Evolutionary conservation across 2,329 filamentous ascomycete genomes (phyloP), one percentile per base, ranked within the genome.

Genomic region (Hymenoscyphus linearis): DNA sequence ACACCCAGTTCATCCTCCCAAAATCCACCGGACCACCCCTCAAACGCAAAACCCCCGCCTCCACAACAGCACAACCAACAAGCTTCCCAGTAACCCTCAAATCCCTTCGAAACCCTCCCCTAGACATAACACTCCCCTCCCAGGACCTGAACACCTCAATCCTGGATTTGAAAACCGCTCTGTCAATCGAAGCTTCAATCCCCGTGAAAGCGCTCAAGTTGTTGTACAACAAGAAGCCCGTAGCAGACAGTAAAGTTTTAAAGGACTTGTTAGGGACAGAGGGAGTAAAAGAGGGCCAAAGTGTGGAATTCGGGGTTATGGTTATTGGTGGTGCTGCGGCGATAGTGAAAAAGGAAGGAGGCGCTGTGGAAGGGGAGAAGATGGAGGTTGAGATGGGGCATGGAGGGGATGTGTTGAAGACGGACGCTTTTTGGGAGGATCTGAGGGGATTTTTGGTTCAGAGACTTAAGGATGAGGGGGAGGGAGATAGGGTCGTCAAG

Each of bases 211-310:
- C 96, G 79, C 85, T 98, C 73, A 92, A 93, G 77, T 77, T 99
- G 10, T 77, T 99, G 64, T 84, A 88, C 72, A 90, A 90, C 75
- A 96, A 95, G 79, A 96, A 96, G 75, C 93, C 93, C 0, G 84
- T 91, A 0, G 73, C 82, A 0, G 91, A 96, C 70, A 85, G 81
- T 67, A 95, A 93, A 77, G 85, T 89, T 0, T 76, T 97, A 5
- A 84, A 84, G 60, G 93, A 96, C 61, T 72, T 96, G 0, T 67
- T 93, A 1, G 80, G 79, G 0, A 79, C 82, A 3, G 84, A 83
- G 52, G 79, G 76, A 4, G 47, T n/a, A 9, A 35, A 58, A 12
- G 57, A 68, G 67, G 75, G 68, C 1, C 79, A 77, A 12, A 31
- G 16, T 16, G 79, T 93, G 0, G 92, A 96, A 74, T 87, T 98